A percentile compares a stretch with the other conserved stretches of the same genome.
phyloP scores from a whole-genome alignment of 2,329 filamentous ascomycete genomes.

The Penicillium sp. region DNA sequence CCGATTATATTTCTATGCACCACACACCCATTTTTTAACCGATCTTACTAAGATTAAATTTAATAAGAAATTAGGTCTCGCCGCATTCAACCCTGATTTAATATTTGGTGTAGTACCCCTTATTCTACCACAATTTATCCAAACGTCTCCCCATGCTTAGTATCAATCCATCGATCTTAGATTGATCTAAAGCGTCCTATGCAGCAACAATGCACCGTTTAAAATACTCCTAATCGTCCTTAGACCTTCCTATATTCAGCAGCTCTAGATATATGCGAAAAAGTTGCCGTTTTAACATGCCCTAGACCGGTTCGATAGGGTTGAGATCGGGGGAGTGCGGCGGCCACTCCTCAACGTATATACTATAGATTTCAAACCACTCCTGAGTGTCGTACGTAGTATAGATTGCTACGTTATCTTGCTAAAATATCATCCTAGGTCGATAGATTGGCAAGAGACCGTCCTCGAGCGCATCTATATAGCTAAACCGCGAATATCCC shows the following conservation, averaged over 20 bases:
- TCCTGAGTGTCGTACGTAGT: background rate
- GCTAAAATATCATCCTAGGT: no score
- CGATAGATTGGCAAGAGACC: no score
- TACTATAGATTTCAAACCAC: slow-evolving; percentile 1
- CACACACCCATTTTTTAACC: no score
- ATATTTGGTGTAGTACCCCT: background rate
- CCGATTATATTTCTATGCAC: no score
- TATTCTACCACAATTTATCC: background rate
- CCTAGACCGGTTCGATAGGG: slow-evolving; percentile 2
- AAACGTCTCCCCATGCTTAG: background rate
- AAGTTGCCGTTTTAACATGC: background rate
- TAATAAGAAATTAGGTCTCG: no score
- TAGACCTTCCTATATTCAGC: background rate
- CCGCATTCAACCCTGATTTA: no score
- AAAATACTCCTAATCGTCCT: slow-evolving; percentile 1
- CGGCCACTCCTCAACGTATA: slow-evolving; percentile 2
- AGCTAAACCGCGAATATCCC: no score
- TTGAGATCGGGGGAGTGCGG: slow-evolving; percentile 4
- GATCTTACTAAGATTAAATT: no score
- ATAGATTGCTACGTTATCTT: slow-evolving; percentile 2
- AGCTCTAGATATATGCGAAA: slow-evolving; percentile 3
- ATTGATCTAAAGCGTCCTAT: background rate
- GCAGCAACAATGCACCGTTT: background rate
- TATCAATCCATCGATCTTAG: background rate
- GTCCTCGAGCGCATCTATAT: no score